These are phyloP conservation scores for Dovyalis caffra DNA, from an alignment of 345 rosid genomes.

Conservation along the genomic window DNA sequence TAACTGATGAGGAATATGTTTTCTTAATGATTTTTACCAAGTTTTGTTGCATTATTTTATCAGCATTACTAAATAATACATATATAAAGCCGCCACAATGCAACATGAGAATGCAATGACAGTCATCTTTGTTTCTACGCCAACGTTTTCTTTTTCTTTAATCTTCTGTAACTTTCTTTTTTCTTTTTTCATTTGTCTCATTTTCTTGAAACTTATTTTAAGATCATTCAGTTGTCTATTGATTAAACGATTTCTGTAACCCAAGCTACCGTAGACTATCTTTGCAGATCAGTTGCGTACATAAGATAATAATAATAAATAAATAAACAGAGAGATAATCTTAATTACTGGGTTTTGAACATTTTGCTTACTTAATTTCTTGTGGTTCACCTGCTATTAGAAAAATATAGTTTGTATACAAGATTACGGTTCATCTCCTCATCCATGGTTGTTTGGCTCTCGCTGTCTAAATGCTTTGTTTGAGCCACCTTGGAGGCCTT, in stretches of 20 bases:
- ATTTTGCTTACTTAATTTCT: not conserved
- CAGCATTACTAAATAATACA: not conserved
- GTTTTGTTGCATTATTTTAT: not conserved
- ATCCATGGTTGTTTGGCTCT: not conserved
- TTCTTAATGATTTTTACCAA: not conserved
- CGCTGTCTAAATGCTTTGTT: not conserved
- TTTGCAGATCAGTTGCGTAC: not conserved
- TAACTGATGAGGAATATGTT: not conserved
- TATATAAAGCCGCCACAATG: not conserved
- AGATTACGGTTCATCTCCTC: not conserved
- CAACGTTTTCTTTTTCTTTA: not conserved
- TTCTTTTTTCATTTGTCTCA: not conserved
- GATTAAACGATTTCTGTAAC: not conserved
- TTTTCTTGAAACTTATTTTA: not conserved
- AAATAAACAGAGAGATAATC: too few species aligned
- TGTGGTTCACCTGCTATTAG: not conserved
- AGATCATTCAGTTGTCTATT: not conserved
- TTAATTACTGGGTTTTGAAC: not conserved
- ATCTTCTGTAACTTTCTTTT: not conserved
- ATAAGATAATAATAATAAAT: too few species aligned
- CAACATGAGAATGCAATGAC: constrained; percentile 11
- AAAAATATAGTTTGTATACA: not conserved
- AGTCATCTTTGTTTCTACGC: not conserved
- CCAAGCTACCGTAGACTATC: constrained; percentile 15
- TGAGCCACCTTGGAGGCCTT: not conserved